phyloP scores from a whole-genome alignment of 2,329 filamentous ascomycete genomes.

The Xylaria digitata region DNA sequence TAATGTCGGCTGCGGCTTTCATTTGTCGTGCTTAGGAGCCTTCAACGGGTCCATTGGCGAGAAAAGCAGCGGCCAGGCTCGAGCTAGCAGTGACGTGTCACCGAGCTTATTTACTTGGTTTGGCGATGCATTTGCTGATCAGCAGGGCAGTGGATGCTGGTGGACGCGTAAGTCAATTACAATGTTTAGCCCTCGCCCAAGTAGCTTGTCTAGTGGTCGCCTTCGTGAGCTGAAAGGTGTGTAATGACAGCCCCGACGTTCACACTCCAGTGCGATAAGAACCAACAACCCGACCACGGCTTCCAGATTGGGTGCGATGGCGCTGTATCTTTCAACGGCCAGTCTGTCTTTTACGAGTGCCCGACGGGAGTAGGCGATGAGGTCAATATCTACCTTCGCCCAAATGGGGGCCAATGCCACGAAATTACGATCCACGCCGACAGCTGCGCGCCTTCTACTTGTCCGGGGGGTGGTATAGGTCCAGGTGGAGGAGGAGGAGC shows the following conservation, averaged over 20 bases:
- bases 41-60: constrained; percentile 67
- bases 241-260: constrained; percentile 60
- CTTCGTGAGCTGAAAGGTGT: background rate
- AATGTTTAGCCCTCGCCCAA: background rate
- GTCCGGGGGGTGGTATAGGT: constrained; percentile 31
- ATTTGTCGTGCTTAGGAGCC: constrained; percentile 61
- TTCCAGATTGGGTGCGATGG: constrained; percentile 68
- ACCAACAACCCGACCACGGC: constrained; percentile 62
- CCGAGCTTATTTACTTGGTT: constrained; percentile 66
- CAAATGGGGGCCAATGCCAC: constrained; percentile 59
- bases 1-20: constrained; percentile 64
- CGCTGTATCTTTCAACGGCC: constrained; percentile 62
- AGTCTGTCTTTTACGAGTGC: constrained; percentile 69
- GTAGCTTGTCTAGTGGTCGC: too few species aligned
- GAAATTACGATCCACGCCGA: constrained; percentile 59
- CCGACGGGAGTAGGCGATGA: constrained; percentile 65
- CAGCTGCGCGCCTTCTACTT: constrained; percentile 49
- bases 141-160: constrained; percentile 69
- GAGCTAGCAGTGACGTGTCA: constrained; percentile 62
- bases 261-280: constrained; percentile 71
- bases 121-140: constrained; percentile 66
- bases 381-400: constrained; percentile 65
- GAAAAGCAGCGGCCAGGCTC: constrained; percentile 70
- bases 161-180: constrained; percentile 62
- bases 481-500: constrained; percentile 23